A percentile compares a stretch with the other conserved stretches of the same genome.
Evolutionary conservation across 2,329 filamentous ascomycete species (phyloP).

Genomic region (Colletotrichum eremochloae): DNA sequence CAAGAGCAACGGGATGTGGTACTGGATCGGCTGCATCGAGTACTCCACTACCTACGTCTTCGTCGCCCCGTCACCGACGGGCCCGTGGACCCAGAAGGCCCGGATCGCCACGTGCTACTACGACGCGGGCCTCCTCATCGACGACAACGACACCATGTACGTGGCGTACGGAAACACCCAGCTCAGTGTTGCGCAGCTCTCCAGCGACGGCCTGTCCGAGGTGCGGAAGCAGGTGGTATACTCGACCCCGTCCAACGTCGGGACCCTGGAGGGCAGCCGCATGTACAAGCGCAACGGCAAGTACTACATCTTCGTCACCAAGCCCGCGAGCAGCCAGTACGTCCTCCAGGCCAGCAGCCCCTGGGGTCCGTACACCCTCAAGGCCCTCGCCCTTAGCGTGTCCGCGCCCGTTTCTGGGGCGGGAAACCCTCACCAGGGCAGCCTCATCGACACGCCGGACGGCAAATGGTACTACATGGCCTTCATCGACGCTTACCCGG

Average conservation of each 20-base stretch:
- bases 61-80: conserved; percentile 44
- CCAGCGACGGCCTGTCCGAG: conserved; percentile 58
- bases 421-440: conserved; percentile 65
- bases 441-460: conserved; percentile 63
- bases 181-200: conserved; percentile 59
- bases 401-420: conserved; percentile 56
- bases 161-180: conserved; percentile 58
- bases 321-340: conserved; percentile 59
- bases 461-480: conserved; percentile 70
- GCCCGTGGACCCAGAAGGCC: conserved; percentile 12
- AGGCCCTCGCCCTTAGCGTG: conserved; percentile 57
- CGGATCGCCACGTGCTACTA: conserved; percentile 56
- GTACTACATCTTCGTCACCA: conserved; percentile 67
- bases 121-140: conserved; percentile 60
- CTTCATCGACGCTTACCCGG: conserved; percentile 67
- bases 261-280: conserved; percentile 62
- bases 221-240: conserved; percentile 51
- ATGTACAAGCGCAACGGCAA: conserved; percentile 68
- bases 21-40: conserved; percentile 41
- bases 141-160: conserved; percentile 63
- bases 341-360: conserved; percentile 62
- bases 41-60: conserved; percentile 38
- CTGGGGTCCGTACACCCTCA: conserved; percentile 64
- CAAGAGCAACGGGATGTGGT: conserved; percentile 34
- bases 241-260: conserved; percentile 26